phyloP scores from a whole-genome alignment of 2,329 filamentous ascomycete genomes.

The Sphaerulina populicola region DNA sequence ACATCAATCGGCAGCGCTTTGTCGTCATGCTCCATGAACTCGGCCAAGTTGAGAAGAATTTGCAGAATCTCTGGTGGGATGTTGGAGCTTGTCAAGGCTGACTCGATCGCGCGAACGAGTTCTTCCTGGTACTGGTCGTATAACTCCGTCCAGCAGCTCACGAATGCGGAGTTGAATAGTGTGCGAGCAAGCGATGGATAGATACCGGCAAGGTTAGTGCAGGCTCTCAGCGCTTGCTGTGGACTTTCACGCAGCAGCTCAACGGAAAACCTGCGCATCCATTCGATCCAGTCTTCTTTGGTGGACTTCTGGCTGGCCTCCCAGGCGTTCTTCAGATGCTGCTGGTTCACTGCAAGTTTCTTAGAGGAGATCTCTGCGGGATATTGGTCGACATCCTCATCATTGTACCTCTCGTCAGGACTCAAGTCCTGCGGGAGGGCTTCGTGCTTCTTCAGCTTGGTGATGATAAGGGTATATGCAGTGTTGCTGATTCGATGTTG shows the following conservation, averaged over 20 bases:
- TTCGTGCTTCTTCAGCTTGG: constrained; percentile 89
- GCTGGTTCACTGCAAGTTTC: constrained; percentile 94
- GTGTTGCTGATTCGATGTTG: constrained; percentile 74
- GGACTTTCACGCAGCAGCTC: constrained; percentile 91
- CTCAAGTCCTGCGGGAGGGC: constrained; percentile 90
- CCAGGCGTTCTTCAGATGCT: constrained; percentile 95
- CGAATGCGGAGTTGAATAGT: constrained; percentile 97
- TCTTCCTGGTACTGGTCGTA: constrained; percentile 97
- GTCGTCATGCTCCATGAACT: constrained; percentile 99
- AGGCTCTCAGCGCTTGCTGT: constrained; percentile 87
- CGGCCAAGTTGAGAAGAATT: constrained; percentile 85
- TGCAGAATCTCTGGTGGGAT: constrained; percentile 94
- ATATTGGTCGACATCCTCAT: constrained; percentile 65
- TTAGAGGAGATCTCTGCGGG: constrained; percentile 80
- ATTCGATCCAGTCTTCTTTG: constrained; percentile 98
- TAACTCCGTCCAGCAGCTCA: constrained; percentile 96
- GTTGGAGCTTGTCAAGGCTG: constrained; percentile 86
- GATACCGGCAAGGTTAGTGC: constrained; percentile 79
- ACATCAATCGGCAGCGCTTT: constrained; percentile 98
- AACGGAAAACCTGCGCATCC: constrained; percentile 93
- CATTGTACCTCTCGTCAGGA: constrained; percentile 65
- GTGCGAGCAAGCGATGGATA: constrained; percentile 87
- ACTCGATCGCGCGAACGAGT: constrained; percentile 89
- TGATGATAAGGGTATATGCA: constrained; percentile 86
- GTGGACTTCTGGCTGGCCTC: constrained; percentile 95